phyloP scores from a whole-genome alignment of 2,329 filamentous ascomycete genomes.

The Herpotrichia juniperi region DNA sequence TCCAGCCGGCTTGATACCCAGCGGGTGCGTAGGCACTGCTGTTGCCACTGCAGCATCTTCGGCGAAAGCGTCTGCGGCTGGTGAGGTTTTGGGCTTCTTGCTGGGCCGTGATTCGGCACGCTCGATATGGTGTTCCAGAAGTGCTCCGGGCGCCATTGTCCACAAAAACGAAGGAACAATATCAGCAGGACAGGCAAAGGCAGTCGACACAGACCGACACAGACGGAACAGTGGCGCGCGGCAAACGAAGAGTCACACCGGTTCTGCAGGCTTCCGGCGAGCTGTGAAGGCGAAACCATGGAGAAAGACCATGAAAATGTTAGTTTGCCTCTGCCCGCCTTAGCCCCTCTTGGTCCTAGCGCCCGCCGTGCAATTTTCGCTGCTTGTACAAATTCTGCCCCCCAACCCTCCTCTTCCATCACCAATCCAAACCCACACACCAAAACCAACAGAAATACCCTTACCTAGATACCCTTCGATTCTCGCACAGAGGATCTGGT shows the following conservation, averaged over 20 bases:
- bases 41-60: conserved; percentile 50
- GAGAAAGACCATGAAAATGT: neutral
- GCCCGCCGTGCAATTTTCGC: conserved; percentile 16
- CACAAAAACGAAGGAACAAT: conserved; percentile 9
- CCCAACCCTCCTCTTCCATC: conserved; percentile 32
- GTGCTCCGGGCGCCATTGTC: conserved; percentile 42
- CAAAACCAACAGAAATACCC: conserved; percentile 28
- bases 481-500: conserved; percentile 55
- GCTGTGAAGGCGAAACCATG: neutral
- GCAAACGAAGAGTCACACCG: conserved; percentile 3
- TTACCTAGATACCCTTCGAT: conserved; percentile 51
- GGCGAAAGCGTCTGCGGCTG: conserved; percentile 20
- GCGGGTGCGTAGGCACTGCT: conserved; percentile 76
- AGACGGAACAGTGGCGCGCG: neutral
- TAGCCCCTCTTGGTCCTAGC: conserved; percentile 5
- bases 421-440: conserved; percentile 29
- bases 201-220: neutral
- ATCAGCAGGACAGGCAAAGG: neutral
- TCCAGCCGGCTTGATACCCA: conserved; percentile 84
- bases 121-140: conserved; percentile 28
- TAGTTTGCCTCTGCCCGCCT: neutral
- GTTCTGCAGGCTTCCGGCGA: neutral
- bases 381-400: conserved; percentile 25
- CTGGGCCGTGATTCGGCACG: conserved; percentile 39
- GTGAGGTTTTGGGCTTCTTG: conserved; percentile 41